Percentiles rank a stretch among this genome's conserved stretches.
These are phyloP conservation scores for Penicillium daleae DNA, from an alignment of 495 filamentous ascomycete genomes.

Conservation along the genomic window DNA sequence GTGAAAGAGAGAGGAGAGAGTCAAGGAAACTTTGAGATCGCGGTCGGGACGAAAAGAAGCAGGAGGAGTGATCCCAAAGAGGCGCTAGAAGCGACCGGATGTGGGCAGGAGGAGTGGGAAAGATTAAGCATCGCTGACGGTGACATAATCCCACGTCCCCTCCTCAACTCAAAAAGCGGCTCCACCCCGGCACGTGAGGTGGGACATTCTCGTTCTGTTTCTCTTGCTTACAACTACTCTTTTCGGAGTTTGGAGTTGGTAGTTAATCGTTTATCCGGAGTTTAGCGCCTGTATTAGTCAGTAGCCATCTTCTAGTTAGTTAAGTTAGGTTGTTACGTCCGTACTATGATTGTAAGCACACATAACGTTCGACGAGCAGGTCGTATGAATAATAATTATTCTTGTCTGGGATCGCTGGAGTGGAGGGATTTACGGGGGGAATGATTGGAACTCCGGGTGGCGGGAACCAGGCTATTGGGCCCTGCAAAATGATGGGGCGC, in stretches of 20 bases:
- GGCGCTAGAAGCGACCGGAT: conserved; percentile 22
- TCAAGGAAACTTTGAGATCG: not conserved
- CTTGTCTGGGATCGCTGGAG: not conserved
- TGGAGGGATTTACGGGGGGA: conserved; percentile 2
- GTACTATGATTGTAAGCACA: not conserved
- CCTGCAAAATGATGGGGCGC: not conserved
- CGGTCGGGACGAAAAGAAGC: not conserved
- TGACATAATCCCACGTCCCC: conserved; percentile 27
- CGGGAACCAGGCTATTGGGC: not conserved
- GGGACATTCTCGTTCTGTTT: not conserved
- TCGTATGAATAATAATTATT: not conserved
- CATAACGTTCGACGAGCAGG: not conserved
- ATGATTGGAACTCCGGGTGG: conserved; percentile 7
- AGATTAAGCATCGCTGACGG: conserved; percentile 13
- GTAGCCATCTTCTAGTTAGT: not conserved
- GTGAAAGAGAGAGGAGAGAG: not conserved
- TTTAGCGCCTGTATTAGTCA: not conserved
- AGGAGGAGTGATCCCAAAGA: not conserved
- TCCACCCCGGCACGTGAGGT: conserved; percentile 11
- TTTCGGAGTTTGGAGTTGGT: too few relatives aligned
- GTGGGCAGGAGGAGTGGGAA: not conserved
- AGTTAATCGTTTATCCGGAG: too few relatives aligned
- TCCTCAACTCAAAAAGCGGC: conserved; percentile 1
- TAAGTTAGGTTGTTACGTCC: not conserved
- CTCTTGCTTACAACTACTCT: too few relatives aligned